Evolutionary conservation across 305 asterid genomes (phyloP), one percentile per base, ranked within the genome.

Genomic region (Fraxinus floribunda): DNA sequence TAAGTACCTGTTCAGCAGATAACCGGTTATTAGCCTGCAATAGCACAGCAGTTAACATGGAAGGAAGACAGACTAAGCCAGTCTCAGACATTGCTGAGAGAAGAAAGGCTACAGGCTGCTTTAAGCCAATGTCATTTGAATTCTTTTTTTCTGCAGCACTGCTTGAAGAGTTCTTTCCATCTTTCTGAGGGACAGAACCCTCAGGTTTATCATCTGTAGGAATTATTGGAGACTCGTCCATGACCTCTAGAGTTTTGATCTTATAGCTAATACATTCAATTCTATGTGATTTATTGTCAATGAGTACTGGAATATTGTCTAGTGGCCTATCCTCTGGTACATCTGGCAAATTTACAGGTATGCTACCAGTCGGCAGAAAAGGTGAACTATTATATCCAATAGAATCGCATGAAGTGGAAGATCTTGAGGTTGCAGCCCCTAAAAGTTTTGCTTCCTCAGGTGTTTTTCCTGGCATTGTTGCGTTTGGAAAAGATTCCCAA

Each of bases 21-120:
- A 89, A 85, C 88, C 97, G 92, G 88, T 92, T 96, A 87, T 96
- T 94, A 60, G 97, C 99, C 91, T 96, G 98, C 91, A 96, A 87
- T 80, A 93, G 87, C 83, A 93, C 98, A 66, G 98, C 98, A 36
- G 98, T 93, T 87, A 96, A 87, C 98, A 93, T 93, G 79, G 99
- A 96, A 86, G 99, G 99, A 81, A 96, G 98, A 88, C 96, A 96
- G 57, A 94, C 98, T 86, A 96, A 87, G 86, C 99, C 99, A 88
- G 99, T 93, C 87, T 92, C 98, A 24, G 93, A 89, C 89, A 94
- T 86, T 41, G 95, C 94, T 18, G 98, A 87, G 84, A 96, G 97
- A 86, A 96, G 97, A 88, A 90, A 93, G 39, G 85, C 81, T 64
- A 91, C 92, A 46, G 93, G 93, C 64, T 89, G 92, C 89, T 96